A percentile compares a stretch with the other conserved stretches of the same genome.
Evolutionary conservation across 2,329 filamentous ascomycete species (phyloP).

Genomic region (Penicillium olsonii): DNA sequence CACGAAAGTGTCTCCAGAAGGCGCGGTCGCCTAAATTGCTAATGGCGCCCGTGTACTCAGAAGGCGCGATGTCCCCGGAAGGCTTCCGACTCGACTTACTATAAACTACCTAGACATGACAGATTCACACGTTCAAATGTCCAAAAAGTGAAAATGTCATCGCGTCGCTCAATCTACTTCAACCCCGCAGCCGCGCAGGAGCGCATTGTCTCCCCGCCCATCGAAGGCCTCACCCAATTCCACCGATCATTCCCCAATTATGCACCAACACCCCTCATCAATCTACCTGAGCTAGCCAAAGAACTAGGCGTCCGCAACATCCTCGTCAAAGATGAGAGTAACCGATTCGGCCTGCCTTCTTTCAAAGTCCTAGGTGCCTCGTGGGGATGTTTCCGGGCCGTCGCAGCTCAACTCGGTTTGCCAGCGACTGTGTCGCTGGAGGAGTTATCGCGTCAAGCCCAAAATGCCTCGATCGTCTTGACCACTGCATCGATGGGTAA

Average conservation of each 20-base stretch:
- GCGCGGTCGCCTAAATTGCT: neutral
- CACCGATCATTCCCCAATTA: slow-evolving; percentile 62
- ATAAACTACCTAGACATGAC: neutral
- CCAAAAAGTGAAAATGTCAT: slow-evolving; percentile 16
- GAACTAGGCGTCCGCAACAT: slow-evolving; percentile 61
- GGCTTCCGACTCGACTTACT: slow-evolving; percentile 12
- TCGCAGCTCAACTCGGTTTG: slow-evolving; percentile 50
- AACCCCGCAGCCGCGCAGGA: slow-evolving; percentile 24
- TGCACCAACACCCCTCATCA: slow-evolving; percentile 55
- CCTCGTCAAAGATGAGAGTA: slow-evolving; percentile 71
- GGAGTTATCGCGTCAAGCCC: slow-evolving; percentile 42
- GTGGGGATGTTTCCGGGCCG: slow-evolving; percentile 66
- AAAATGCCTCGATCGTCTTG: slow-evolving; percentile 43
- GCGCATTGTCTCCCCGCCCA: slow-evolving; percentile 11
- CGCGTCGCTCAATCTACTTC: slow-evolving; percentile 29
- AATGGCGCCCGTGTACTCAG: neutral
- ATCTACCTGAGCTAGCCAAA: slow-evolving; percentile 56
- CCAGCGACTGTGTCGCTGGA: slow-evolving; percentile 47
- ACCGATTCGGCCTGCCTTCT: slow-evolving; percentile 67
- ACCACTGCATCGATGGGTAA: slow-evolving; percentile 75
- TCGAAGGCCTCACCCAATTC: slow-evolving; percentile 43
- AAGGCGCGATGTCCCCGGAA: slow-evolving; percentile 19
- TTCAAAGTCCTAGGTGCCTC: slow-evolving; percentile 83
- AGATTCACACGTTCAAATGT: neutral
- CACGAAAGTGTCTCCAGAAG: neutral